A percentile compares a stretch with the other conserved stretches of the same genome.
Evolutionary conservation across 768 basidiomycete genomes (phyloP).

Genomic region (Lentinula boryana): DNA sequence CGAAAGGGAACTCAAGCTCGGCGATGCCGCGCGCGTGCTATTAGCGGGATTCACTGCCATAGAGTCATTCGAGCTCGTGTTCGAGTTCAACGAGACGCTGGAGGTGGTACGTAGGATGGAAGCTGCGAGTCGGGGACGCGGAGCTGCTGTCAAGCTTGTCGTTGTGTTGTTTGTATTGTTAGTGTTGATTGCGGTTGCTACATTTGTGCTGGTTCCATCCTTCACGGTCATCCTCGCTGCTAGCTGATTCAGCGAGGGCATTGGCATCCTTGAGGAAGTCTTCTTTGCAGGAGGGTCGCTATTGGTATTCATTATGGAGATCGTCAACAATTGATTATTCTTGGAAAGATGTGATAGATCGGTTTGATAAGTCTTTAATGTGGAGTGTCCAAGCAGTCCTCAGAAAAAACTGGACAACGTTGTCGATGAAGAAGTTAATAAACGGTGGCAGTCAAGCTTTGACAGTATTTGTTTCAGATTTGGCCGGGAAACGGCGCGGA

Average conservation of each 20-base stretch:
- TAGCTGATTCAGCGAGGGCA: constrained; percentile 74
- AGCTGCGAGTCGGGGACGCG: constrained; percentile 71
- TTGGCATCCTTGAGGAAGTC: not conserved
- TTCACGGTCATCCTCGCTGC: constrained; percentile 68
- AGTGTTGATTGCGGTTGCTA: constrained; percentile 18
- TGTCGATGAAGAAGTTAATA: no score
- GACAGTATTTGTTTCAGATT: no score
- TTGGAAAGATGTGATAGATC: no score
- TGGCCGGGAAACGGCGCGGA: not conserved
- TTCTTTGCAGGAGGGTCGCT: not conserved
- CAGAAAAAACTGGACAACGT: no score
- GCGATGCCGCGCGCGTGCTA: constrained; percentile 59
- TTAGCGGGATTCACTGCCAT: constrained; percentile 51
- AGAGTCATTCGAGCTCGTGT: constrained; percentile 55
- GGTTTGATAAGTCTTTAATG: no score
- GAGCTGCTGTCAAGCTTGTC: constrained; percentile 24
- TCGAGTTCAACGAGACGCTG: constrained; percentile 47
- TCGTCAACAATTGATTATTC: not conserved
- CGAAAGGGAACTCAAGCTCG: constrained; percentile 34
- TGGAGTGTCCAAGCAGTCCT: no score
- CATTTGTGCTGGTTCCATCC: constrained; percentile 19
- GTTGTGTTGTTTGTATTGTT: constrained; percentile 16
- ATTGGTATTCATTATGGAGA: not conserved
- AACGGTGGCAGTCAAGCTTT: no score
- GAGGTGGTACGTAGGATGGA: constrained; percentile 61